These are phyloP conservation scores for Bonia amplexicaulis DNA, from an alignment of 176 grass and related monocot genomes.

Conservation along the genomic window DNA sequence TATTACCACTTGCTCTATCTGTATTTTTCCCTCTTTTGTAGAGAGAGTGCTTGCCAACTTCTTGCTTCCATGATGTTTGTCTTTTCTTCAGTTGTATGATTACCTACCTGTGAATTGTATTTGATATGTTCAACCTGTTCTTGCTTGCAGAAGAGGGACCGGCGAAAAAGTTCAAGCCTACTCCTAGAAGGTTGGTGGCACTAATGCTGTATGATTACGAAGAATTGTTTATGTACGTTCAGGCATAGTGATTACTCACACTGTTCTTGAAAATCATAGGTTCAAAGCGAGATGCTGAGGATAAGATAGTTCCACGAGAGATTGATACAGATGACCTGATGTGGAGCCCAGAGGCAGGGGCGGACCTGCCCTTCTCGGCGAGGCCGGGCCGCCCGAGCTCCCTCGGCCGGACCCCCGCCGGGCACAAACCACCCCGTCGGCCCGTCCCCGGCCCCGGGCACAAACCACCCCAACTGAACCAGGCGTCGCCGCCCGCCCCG, in stretches of 20 bases:
- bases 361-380: no score
- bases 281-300: conserved; percentile 68
- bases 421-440: no score
- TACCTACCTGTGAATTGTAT: not conserved
- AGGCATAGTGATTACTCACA: not conserved
- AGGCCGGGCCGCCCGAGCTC: no score
- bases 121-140: not conserved
- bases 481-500: no score
- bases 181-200: conserved; percentile 63
- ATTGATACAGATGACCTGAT: conserved; percentile 92
- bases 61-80: not conserved
- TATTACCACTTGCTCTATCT: conserved; percentile 21
- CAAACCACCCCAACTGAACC: no score
- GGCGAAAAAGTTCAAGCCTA: conserved; percentile 66
- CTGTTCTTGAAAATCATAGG: conserved; percentile 45
- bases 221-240: not conserved
- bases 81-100: not conserved
- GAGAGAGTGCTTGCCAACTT: not conserved
- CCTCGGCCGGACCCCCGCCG: no score
- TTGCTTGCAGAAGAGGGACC: conserved; percentile 72
- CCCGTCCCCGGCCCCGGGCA: no score
- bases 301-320: conserved; percentile 85
- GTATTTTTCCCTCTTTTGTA: not conserved
- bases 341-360: conserved; percentile 59
- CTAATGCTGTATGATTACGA: not conserved